Base-by-base conservation (phyloP, 2,329 filamentous ascomycete species). In the Sclerotinia borealis region DNA sequence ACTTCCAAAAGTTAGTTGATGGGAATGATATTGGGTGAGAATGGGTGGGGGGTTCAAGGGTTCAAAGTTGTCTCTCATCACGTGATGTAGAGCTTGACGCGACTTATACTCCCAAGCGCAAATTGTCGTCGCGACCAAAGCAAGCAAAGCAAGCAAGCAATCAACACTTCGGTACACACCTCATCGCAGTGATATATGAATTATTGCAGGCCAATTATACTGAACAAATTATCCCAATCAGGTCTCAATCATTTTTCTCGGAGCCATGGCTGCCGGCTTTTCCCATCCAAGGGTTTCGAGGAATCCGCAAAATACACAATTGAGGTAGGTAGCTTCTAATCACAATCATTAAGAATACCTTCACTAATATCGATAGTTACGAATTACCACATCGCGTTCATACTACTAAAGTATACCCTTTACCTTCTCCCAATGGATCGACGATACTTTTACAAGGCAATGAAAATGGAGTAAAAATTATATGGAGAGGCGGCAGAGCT, bases 371-470 rank as follows among this genome's bases (percentile, higher is more conserved):
- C 7, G 29, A 66, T 60, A 88, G 85, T 64, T 87, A 87, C 68
- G 82, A 85, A 63, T 75, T 87, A 37, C 76, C 80, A 48, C 79
- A 82, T 65, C 83, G 85, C 64, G 78, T 86, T 54, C 79, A 87
- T 73, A 79, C 84, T 69, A 79, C 86, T 56, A 83, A 85, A 68
- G 80, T 80, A 4, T 88, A 88, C 70, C 86, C 86, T 1, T 77
- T 86, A 22, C 79, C 80, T 64, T 86, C 85, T 1, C 80, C 84
- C 1, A 86, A 89, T 70, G 85, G 85, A 41, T 85, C 86, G 8
- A 84, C 81, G 2, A 81, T 88, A 70, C 72, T 88, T 31, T 75
- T 89, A 50, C 87, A 87, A 69, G 85, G 83, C 51, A 85, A 88
- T 68, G 84, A 87, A 64, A 85, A 82, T 72, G 86, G 86, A 50